Evolutionary conservation across 2,329 filamentous ascomycete genomes (phyloP), one percentile per base, ranked within the genome.

Genomic region (Periconia sp.): DNA sequence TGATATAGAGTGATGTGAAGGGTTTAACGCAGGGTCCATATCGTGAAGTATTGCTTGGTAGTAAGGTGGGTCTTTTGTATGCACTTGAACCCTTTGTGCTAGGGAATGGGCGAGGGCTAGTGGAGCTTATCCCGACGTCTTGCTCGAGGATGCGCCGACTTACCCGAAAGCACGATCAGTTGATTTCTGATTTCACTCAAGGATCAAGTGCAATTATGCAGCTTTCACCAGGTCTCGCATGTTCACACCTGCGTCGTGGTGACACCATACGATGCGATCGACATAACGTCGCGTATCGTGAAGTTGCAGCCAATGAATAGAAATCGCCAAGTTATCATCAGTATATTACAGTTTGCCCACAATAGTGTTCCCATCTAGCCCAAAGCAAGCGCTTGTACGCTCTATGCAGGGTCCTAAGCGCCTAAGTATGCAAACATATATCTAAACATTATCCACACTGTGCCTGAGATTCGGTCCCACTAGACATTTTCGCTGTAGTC

Each of bases 401-500:
- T 44, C 52, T 46, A 59, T 59, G 56, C 54, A 46, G 43, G n/a
- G 32, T 44, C 30, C 38, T 26, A 22, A 43, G 36, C 51, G 45
- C 51, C 51, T 12, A 49, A 43, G 17, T 54, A 59, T 57, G 40
- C 48, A 50, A 25, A 48, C 35, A 36, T 18, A 30, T 22, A 43
- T 26, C 8, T 13, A 12, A 2, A 11, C 9, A 34, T 59, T 44
- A 67, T 43, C 48, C 43, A 48, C 65, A 68, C 30, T 66, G 41
- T 1, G 46, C 61, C 17, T 46, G 43, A n/a, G 54, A 46, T 11
- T 53, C 51, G 5, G 50, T 49, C 2, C 57, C 60, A 36, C 53
- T 54, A 13, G 53, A 46, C 40, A 66, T 51, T 39, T 66, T 67
- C 2, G 46, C 48, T 26, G 59, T 60, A 10, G 63, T 66, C 43